These are phyloP conservation scores for Aspergillus carbonarius DNA, from an alignment of 2,329 filamentous ascomycete genomes.

Conservation along the genomic window DNA sequence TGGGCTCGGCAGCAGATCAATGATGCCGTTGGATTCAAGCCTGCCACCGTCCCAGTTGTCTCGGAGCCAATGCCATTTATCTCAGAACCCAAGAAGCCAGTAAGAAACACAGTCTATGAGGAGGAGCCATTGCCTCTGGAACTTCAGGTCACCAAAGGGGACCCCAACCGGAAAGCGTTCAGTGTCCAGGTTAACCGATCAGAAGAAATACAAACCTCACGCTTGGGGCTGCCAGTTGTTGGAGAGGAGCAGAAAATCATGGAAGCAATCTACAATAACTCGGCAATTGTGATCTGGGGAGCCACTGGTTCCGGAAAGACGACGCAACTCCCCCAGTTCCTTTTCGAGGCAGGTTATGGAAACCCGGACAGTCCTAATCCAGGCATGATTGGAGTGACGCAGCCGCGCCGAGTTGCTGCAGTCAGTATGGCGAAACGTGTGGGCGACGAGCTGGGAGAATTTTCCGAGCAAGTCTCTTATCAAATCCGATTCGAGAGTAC, in stretches of 20 bases:
- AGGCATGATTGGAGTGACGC: constrained; percentile 92
- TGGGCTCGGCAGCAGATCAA: constrained; percentile 90
- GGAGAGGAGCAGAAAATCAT: constrained; percentile 96
- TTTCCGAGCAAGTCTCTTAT: constrained; percentile 77
- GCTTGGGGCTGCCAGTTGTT: constrained; percentile 81
- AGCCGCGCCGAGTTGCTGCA: constrained; percentile 89
- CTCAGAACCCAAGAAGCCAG: constrained; percentile 29
- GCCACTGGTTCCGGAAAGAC: constrained; percentile 97
- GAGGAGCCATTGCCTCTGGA: constrained; percentile 43
- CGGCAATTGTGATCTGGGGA: constrained; percentile 87
- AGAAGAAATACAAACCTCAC: constrained; percentile 72
- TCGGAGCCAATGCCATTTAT: constrained; percentile 34
- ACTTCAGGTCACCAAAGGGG: constrained; percentile 39
- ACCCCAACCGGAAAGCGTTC: constrained; percentile 67
- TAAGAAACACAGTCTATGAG: constrained; percentile 37
- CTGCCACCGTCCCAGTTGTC: constrained; percentile 40
- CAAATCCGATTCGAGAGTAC: constrained; percentile 94
- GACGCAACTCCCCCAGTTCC: constrained; percentile 93
- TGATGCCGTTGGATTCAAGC: constrained; percentile 70
- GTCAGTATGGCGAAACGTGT: constrained; percentile 97
- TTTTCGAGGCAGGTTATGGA: constrained; percentile 92
- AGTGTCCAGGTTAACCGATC: constrained; percentile 70
- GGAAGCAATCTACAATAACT: constrained; percentile 92
- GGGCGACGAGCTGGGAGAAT: constrained; percentile 75
- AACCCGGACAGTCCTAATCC: constrained; percentile 73